A percentile compares a stretch with the other conserved stretches of the same genome.
phyloP scores from a whole-genome alignment of 1,284 basidiomycete species.

The Ustilago curta region DNA sequence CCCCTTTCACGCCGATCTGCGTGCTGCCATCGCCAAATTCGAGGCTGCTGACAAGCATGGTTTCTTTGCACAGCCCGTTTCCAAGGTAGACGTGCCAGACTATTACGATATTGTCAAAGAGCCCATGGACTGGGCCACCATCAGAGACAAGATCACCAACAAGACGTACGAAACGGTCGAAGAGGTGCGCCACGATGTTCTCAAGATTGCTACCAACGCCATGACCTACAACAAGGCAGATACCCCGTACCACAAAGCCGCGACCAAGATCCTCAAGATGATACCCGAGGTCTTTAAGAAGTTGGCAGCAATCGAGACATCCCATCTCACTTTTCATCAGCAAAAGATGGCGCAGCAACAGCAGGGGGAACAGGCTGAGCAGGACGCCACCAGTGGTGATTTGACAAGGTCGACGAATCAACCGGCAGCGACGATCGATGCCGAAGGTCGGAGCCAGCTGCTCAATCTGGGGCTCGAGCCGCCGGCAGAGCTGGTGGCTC shows the following conservation, averaged over 20 bases:
- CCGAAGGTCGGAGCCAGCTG: constrained; percentile 10
- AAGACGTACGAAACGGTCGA: constrained; percentile 82
- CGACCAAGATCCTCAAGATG: constrained; percentile 77
- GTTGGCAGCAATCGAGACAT: constrained; percentile 70
- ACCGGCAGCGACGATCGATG: not conserved
- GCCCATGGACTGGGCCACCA: constrained; percentile 90
- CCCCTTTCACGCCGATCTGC: constrained; percentile 39
- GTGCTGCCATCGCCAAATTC: constrained; percentile 29
- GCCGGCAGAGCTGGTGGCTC: constrained; percentile 28
- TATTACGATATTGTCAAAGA: constrained; percentile 87
- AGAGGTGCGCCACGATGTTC: constrained; percentile 84
- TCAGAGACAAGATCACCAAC: constrained; percentile 75
- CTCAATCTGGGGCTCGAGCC: constrained; percentile 52
- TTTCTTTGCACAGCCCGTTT: constrained; percentile 69
- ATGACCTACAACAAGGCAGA: constrained; percentile 85
- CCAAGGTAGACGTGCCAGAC: constrained; percentile 82
- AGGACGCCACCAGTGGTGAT: not conserved
- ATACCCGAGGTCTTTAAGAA: constrained; percentile 72
- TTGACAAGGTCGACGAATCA: not conserved
- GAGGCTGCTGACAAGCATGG: constrained; percentile 49
- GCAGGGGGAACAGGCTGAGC: not conserved
- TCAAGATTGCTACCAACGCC: constrained; percentile 87
- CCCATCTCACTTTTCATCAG: constrained; percentile 30
- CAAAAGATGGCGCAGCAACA: constrained; percentile 5
- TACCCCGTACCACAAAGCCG: constrained; percentile 80